phyloP scores from a whole-genome alignment of 2,329 filamentous ascomycete genomes.

The Neodidymelliopsis sp. region DNA sequence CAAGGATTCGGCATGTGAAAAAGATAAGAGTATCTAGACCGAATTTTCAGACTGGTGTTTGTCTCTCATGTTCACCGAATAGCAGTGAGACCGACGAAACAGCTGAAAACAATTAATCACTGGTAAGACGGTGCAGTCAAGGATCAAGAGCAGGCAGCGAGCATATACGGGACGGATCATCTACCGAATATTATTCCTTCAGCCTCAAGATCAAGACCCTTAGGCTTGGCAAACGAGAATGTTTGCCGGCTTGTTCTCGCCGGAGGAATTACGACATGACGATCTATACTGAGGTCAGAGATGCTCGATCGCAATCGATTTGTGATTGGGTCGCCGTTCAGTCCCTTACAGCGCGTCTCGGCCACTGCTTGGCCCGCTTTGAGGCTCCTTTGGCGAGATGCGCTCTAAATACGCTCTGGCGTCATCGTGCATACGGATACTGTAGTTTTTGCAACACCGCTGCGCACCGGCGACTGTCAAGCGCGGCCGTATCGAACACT shows the following conservation, averaged over 20 bases:
- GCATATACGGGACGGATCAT: not conserved
- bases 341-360: conserved; percentile 8
- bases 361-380: conserved; percentile 13
- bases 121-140: not conserved
- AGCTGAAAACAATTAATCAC: not conserved
- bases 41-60: not conserved
- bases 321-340: conserved; percentile 6
- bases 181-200: conserved; percentile 15
- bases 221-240: conserved; percentile 17
- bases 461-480: conserved; percentile 31
- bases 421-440: conserved; percentile 33
- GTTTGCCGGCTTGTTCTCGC: conserved; percentile 17
- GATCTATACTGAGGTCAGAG: conserved; percentile 14
- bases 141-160: not conserved
- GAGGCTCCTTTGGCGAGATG: conserved; percentile 24
- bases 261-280: conserved; percentile 9
- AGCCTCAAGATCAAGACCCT: conserved; percentile 16
- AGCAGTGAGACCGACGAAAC: not conserved
- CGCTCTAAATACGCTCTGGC: conserved; percentile 22
- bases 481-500: conserved; percentile 39
- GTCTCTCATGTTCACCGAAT: not conserved
- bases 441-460: conserved; percentile 31
- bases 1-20: conserved; percentile 22
- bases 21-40: conserved; percentile 21
- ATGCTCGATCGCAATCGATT: not conserved